A percentile compares a stretch with the other conserved stretches of the same genome.
Conservation (phyloP, 148 eudicot genomes). For the Polygonum maritimum region DNA sequence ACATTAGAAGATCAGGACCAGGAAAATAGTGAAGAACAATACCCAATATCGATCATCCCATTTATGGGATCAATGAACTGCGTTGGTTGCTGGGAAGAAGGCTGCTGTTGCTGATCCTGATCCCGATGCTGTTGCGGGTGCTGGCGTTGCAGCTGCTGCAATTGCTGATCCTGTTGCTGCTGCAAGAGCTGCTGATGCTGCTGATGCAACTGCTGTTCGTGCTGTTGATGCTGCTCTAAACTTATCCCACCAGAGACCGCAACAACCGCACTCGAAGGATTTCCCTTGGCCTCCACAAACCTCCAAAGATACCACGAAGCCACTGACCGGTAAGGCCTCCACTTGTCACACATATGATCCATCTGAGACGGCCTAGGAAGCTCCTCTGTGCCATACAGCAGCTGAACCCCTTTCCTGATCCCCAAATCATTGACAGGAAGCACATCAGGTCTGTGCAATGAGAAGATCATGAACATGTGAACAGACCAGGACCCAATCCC, state of each 20-base stretch:
- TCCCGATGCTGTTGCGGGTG: constrained; percentile 5
- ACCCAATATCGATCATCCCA: constrained; percentile 43
- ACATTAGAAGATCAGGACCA: background rate
- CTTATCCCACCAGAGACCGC: constrained; percentile 8
- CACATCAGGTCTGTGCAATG: constrained; percentile 50
- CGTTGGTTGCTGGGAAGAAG: constrained; percentile 13
- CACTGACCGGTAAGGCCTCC: constrained; percentile 51
- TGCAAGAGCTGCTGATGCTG: constrained; percentile 23
- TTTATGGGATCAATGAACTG: constrained; percentile 45
- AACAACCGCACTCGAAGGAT: constrained; percentile 19
- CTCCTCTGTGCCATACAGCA: constrained; percentile 35
- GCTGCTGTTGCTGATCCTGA: constrained; percentile 22
- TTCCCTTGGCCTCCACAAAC: constrained; percentile 33
- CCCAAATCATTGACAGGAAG: constrained; percentile 48
- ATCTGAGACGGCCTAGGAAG: constrained; percentile 49
- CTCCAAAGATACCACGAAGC: constrained; percentile 59
- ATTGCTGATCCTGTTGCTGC: constrained; percentile 4
- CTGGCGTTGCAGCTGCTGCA: constrained; percentile 9
- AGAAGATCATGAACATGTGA: constrained; percentile 57
- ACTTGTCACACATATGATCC: constrained; percentile 55
- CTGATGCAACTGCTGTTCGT: constrained; percentile 7
- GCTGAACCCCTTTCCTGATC: constrained; percentile 44
- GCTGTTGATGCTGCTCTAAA: constrained; percentile 21
- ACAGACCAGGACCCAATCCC: constrained; percentile 64
- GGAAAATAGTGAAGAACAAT: constrained; percentile 9